These are phyloP conservation scores for Platanthera guangdongensis DNA, from an alignment of 106 monocot species.

Conservation along the genomic window DNA sequence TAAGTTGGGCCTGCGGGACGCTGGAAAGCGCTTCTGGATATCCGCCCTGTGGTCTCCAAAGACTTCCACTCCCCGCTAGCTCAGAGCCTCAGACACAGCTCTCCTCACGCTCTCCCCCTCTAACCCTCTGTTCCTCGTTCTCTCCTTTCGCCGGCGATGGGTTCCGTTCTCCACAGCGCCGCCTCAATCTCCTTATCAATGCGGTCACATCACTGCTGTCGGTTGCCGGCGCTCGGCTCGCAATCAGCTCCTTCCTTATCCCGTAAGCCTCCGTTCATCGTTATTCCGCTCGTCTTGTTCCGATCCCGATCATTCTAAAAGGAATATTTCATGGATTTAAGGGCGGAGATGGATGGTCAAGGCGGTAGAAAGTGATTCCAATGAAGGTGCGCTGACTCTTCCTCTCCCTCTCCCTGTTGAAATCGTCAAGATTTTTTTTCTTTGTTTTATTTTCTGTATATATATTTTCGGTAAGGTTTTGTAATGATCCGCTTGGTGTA, in stretches of 20 bases:
- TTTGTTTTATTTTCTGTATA: background rate
- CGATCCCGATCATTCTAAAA: background rate
- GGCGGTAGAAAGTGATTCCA: constrained; percentile 35
- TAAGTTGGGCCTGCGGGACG: background rate
- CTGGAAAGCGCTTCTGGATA: background rate
- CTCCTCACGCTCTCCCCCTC: background rate
- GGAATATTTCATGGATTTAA: background rate
- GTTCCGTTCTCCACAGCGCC: constrained; percentile 9
- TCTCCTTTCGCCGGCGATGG: constrained; percentile 7
- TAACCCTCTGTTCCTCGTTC: background rate
- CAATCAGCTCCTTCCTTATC: constrained; percentile 14
- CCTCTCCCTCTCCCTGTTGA: background rate
- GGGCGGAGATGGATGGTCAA: constrained; percentile 24
- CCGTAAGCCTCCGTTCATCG: constrained; percentile 1
- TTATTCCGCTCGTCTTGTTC: background rate
- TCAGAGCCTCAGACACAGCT: too few species aligned
- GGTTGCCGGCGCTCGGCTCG: constrained; percentile 1
- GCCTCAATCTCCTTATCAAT: background rate
- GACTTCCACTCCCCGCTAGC: background rate
- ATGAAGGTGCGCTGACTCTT: constrained; percentile 22
- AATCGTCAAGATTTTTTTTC: background rate
- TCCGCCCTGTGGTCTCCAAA: background rate
- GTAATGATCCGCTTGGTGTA: too few species aligned
- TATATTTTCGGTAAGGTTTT: background rate
- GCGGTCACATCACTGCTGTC: background rate